phyloP scores from a whole-genome alignment of 1,284 basidiomycete genomes.

The Afroboletus lepidellus region DNA sequence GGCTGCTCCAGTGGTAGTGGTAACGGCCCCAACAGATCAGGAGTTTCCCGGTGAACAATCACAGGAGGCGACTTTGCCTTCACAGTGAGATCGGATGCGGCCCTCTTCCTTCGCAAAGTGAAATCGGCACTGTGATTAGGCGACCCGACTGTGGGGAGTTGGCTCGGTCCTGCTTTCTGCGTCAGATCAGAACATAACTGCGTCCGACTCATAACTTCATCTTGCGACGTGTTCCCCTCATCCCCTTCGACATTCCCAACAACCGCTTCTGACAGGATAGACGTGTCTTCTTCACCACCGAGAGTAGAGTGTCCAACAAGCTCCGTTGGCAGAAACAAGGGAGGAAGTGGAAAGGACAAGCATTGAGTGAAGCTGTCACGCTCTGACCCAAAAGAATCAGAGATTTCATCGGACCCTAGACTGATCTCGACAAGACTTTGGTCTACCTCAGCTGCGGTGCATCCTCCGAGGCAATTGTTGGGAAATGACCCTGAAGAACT shows the following conservation, averaged over 20 bases:
- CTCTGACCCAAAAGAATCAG: neutral
- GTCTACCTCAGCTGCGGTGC: neutral
- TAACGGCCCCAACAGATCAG: neutral
- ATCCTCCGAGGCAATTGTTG: neutral
- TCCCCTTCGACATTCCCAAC: neutral
- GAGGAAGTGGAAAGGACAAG: slow-evolving; percentile 24
- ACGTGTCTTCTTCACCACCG: neutral
- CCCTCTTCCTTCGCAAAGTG: slow-evolving; percentile 24
- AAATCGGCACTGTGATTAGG: slow-evolving; percentile 1
- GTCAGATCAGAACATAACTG: slow-evolving; percentile 12
- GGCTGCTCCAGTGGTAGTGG: neutral
- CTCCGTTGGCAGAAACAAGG: slow-evolving; percentile 6
- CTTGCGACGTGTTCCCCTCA: neutral
- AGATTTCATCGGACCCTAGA: neutral
- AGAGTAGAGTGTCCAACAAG: slow-evolving; percentile 5
- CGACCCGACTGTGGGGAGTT: slow-evolving; percentile 2
- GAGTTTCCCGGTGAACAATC: neutral
- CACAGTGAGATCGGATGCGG: slow-evolving; percentile 33
- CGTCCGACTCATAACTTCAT: slow-evolving; percentile 4
- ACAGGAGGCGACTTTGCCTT: slow-evolving; percentile 18
- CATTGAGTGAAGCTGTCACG: slow-evolving; percentile 6
- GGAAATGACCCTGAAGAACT: neutral
- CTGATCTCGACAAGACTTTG: neutral
- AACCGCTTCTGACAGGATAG: neutral
- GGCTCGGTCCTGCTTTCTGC: slow-evolving; percentile 14